Conservation (phyloP, 805 yeast species). For the Candida oleophila region DNA sequence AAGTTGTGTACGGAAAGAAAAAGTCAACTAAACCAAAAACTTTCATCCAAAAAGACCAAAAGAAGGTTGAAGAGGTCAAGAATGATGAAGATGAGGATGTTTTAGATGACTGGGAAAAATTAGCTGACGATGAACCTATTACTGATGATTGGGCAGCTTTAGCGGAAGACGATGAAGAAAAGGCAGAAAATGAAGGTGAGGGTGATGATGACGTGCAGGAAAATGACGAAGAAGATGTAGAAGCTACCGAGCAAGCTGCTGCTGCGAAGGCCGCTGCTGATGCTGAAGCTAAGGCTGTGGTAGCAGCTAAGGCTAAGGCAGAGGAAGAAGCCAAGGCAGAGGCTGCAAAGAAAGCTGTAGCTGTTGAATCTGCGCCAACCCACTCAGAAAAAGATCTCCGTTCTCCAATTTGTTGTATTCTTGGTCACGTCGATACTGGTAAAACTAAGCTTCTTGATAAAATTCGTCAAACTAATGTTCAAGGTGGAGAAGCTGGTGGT, state of each 20-base stretch:
- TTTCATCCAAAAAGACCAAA: slow-evolving; percentile 26
- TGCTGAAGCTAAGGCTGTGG: slow-evolving; percentile 26
- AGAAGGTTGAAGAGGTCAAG: slow-evolving; percentile 26
- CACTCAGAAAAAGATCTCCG: slow-evolving; percentile 62
- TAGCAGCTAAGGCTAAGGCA: slow-evolving; percentile 20
- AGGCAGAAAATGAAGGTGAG: slow-evolving; percentile 18
- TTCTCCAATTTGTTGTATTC: slow-evolving; percentile 98
- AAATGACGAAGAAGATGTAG: slow-evolving; percentile 31
- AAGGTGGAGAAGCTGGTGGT: slow-evolving; percentile 99
- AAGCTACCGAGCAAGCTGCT: slow-evolving; percentile 29
- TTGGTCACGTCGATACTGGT: slow-evolving; percentile 99
- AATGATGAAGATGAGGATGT: slow-evolving; percentile 31
- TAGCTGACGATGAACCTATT: slow-evolving; percentile 54
- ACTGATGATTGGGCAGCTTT: slow-evolving; percentile 50
- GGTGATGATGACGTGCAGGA: slow-evolving; percentile 26
- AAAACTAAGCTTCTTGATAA: slow-evolving; percentile 95
- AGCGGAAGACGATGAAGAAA: slow-evolving; percentile 28
- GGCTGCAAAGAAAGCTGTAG: slow-evolving; percentile 23
- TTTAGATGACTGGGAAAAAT: slow-evolving; percentile 84
- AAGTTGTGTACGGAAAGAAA: slow-evolving; percentile 69
- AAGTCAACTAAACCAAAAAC: slow-evolving; percentile 53
- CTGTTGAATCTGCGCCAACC: slow-evolving; percentile 26
- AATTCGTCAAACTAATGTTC: slow-evolving; percentile 97
- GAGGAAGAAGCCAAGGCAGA: slow-evolving; percentile 26
- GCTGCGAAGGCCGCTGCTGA: slow-evolving; percentile 29